phyloP scores from a whole-genome alignment of 257 asterid genomes.

The Capsicum pubescens region DNA sequence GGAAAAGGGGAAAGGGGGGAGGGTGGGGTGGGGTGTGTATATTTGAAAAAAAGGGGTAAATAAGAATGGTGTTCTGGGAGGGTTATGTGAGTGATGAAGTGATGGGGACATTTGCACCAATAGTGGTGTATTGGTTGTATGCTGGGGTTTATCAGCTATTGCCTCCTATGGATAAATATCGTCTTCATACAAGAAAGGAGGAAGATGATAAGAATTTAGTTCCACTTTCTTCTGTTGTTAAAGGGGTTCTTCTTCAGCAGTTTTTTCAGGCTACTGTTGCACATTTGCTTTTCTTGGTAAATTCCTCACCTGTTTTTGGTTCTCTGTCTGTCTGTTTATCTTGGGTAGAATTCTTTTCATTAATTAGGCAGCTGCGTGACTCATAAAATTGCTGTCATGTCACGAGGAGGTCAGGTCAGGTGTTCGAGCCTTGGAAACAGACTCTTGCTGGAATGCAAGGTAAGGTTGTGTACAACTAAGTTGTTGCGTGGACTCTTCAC shows the following conservation, averaged over 20 bases:
- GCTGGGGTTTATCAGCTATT: conserved; percentile 86
- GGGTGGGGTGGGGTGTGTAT: not conserved
- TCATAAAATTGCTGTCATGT: not conserved
- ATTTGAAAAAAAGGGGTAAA: not conserved
- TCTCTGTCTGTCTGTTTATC: not conserved
- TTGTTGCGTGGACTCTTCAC: no score
- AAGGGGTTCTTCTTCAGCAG: conserved; percentile 82
- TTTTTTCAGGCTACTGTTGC: conserved; percentile 75
- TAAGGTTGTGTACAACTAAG: no score
- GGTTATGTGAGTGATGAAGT: conserved; percentile 80
- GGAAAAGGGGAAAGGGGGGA: conserved; percentile 30
- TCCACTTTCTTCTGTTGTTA: conserved; percentile 68
- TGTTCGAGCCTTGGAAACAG: no score
- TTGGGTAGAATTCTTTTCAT: not conserved
- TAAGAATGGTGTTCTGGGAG: conserved; percentile 82
- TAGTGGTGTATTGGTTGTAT: conserved; percentile 83
- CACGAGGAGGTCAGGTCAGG: no score
- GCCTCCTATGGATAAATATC: conserved; percentile 71
- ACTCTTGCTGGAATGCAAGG: no score
- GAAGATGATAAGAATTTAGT: conserved; percentile 74
- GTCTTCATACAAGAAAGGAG: conserved; percentile 78
- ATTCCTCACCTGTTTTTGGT: conserved; percentile 23
- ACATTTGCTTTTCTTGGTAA: conserved; percentile 77
- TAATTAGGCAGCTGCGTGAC: not conserved
- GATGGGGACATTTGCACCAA: conserved; percentile 94